phyloP scores from a whole-genome alignment of 805 yeast genomes.

The Starmerella tilneyi region DNA sequence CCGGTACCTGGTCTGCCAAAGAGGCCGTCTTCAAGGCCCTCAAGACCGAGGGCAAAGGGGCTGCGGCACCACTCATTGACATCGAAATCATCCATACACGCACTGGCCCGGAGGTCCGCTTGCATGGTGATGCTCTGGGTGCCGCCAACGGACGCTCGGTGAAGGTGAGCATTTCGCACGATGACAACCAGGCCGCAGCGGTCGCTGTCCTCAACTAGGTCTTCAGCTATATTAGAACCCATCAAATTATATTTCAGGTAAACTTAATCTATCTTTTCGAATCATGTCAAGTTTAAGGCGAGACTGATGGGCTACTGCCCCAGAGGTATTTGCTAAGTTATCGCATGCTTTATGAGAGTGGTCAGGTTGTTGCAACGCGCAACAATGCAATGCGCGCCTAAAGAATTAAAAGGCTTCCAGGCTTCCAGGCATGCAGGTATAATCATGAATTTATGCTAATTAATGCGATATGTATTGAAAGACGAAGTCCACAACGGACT shows the following conservation, averaged over 20 bases:
- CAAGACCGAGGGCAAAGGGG: conserved; percentile 82
- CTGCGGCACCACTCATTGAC: conserved; percentile 85
- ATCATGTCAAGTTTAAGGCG: too few relatives aligned
- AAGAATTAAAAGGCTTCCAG: not conserved
- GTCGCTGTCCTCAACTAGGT: conserved; percentile 55
- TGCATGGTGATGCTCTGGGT: conserved; percentile 63
- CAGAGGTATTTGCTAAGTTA: too few relatives aligned
- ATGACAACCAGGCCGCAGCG: conserved; percentile 94
- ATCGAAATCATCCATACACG: conserved; percentile 72
- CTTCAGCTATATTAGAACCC: not conserved
- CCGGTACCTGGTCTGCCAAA: conserved; percentile 99
- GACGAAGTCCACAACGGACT: conserved; percentile 66
- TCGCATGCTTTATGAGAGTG: too few relatives aligned
- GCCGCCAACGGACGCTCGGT: conserved; percentile 61
- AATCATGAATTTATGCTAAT: not conserved
- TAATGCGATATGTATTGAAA: conserved; percentile 87
- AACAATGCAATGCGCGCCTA: too few relatives aligned
- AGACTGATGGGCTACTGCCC: too few relatives aligned
- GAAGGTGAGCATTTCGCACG: conserved; percentile 88
- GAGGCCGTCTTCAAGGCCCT: conserved; percentile 97
- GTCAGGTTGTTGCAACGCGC: too few relatives aligned
- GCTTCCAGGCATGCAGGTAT: not conserved
- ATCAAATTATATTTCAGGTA: not conserved
- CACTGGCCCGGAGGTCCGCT: conserved; percentile 72
- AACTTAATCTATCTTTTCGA: not conserved